Conservation (phyloP, 805 yeast genomes). For the Wickerhamomyces sydowiorum region DNA sequence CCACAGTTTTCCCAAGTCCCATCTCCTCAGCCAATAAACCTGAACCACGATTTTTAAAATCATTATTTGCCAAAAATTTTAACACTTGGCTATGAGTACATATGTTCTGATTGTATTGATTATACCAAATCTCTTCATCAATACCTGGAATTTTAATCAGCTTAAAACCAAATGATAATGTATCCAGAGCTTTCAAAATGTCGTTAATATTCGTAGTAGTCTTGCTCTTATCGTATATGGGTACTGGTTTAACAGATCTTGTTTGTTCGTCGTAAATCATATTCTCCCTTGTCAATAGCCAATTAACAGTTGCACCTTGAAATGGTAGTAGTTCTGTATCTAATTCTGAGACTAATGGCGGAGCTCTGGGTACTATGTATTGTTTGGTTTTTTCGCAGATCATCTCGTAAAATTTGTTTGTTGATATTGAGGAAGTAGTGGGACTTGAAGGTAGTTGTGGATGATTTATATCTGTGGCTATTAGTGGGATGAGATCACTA, state of each 20-base stretch:
- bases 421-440: conserved; percentile 18
- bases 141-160: conserved; percentile 13
- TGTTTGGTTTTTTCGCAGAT: conserved; percentile 39
- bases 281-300: conserved; percentile 53
- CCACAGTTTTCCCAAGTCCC: conserved; percentile 97
- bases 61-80: conserved; percentile 20
- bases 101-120: conserved; percentile 44
- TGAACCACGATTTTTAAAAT: conserved; percentile 12
- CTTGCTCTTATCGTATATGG: conserved; percentile 15
- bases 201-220: conserved; percentile 15
- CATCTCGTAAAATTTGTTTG: conserved; percentile 42
- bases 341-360: conserved; percentile 34
- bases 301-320: conserved; percentile 48
- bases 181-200: conserved; percentile 30
- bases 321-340: conserved; percentile 40
- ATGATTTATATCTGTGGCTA: not conserved
- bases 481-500: not conserved
- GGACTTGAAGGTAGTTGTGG: not conserved
- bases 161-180: conserved; percentile 51
- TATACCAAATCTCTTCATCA: conserved; percentile 35
- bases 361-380: conserved; percentile 10
- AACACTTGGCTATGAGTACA: conserved; percentile 28
- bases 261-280: conserved; percentile 27
- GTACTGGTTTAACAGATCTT: conserved; percentile 17
- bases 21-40: conserved; percentile 90